Evolutionary conservation across 2,329 filamentous ascomycete genomes (phyloP), one percentile per base, ranked within the genome.

Genomic region (Penicillium sp.): DNA sequence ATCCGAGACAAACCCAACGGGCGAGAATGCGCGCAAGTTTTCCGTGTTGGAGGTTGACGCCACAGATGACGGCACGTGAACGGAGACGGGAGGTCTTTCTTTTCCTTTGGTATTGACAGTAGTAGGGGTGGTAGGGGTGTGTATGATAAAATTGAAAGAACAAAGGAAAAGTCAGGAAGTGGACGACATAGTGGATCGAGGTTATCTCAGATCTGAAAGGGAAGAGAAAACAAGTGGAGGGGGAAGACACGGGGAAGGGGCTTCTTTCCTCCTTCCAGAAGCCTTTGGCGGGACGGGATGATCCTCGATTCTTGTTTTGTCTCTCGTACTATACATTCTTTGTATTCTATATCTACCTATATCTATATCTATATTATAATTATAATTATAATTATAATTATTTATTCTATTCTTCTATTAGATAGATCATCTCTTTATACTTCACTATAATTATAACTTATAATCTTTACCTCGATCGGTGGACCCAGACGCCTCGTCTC

Each of bases 201-300:
- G 24, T 9, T 26, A 34, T 32, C 24, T 42, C 13, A 14, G 40
- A 26, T 35, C 13, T 22, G n/a, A 35, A 48, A 42, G 44, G 16
- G 22, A 18, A 39, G 29, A 26, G 47, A 46, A 47, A 42, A 39
- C 48, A 40, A 46, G 38, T 47, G 39, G 57, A 51, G 53, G 55
- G 50, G 52, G 52, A 50, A 28, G 35, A 49, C 49, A 53, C 52
- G 54, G 54, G 51, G 55, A 56, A 57, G 50, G 54, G 54, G 54
- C 51, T 57, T 55, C 46, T 50, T 45, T 51, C 32, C 47, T 57
- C 41, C 55, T 58, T 57, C 52, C 50, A 56, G 56, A 58, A 58
- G 55, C 49, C 42, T 47, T 47, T 46, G 43, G 51, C 53, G 53
- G 53, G 51, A 55, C 53, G 54, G 53, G 55, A 57, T 54, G 53